A percentile compares a stretch with the other conserved stretches of the same genome.
Conservation (phyloP, 2,329 filamentous ascomycete genomes). For the Graphilbum sp. region DNA sequence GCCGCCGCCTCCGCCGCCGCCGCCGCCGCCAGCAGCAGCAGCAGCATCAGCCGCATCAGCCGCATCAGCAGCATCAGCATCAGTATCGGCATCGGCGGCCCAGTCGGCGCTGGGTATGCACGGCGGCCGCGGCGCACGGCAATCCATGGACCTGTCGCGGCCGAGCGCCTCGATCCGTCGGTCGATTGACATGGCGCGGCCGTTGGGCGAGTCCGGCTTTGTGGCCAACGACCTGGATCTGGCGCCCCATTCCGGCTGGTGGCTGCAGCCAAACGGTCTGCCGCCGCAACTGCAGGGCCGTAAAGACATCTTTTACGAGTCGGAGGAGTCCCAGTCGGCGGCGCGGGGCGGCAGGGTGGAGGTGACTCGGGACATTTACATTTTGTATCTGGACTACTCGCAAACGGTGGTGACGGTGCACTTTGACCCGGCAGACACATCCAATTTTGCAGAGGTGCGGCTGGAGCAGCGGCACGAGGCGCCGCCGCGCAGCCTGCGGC, state of each 20-base stretch:
- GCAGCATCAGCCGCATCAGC: no score
- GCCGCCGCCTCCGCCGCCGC: slow-evolving; percentile 23
- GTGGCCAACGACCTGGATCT: slow-evolving; percentile 83
- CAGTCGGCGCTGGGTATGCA: slow-evolving; percentile 5
- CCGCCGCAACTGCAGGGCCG: slow-evolving; percentile 72
- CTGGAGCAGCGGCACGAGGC: slow-evolving; percentile 77
- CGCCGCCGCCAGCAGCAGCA: slow-evolving; percentile 20
- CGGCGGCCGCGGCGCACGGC: slow-evolving; percentile 25
- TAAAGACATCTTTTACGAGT: slow-evolving; percentile 68
- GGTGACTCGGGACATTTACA: slow-evolving; percentile 64
- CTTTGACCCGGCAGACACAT: slow-evolving; percentile 50
- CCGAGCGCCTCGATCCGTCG: slow-evolving; percentile 25
- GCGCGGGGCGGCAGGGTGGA: slow-evolving; percentile 54
- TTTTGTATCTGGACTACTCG: slow-evolving; percentile 93
- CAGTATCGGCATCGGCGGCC: not conserved
- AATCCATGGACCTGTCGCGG: slow-evolving; percentile 50
- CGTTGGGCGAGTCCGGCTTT: slow-evolving; percentile 62
- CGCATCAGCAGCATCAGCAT: no score
- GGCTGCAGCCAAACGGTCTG: slow-evolving; percentile 62
- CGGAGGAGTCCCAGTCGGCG: slow-evolving; percentile 57
- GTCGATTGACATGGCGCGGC: slow-evolving; percentile 62
- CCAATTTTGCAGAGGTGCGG: slow-evolving; percentile 53
- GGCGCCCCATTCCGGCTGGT: slow-evolving; percentile 62
- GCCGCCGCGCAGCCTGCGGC: slow-evolving; percentile 65
- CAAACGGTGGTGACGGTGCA: slow-evolving; percentile 75